Evolutionary conservation across 192 early-diverging fungal species (phyloP), one percentile per base, ranked within the genome.

Genomic region (Pilobolus umbonatus): DNA sequence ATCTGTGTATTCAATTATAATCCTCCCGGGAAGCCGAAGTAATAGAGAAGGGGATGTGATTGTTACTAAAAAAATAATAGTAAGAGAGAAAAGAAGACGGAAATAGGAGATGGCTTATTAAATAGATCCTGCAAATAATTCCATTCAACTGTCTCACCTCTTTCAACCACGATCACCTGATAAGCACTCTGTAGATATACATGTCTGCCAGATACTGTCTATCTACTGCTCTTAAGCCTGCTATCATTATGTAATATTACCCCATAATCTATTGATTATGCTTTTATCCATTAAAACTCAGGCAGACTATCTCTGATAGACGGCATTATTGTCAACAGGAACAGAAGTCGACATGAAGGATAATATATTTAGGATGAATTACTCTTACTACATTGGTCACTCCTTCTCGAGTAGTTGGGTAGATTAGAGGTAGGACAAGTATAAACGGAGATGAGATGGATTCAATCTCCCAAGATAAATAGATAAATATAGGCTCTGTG

Each of bases 1-100:
- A 17, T n/a, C 0, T 49, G 30, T 28, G 10, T 49, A 30, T 50
- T 28, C 17, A 26, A 21, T 15, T 22, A 51, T n/a, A n/a, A n/a
- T n/a, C n/a, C n/a, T n/a, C n/a, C n/a, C n/a, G n/a, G n/a, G n/a
- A 19, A n/a, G 35, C 17, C 7, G 42, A 30, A 49, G 17, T 53
- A 62, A 44, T 36, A 62, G 34, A 60, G 34, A 15, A 45, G 22
- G 47, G 31, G 31, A 29, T 28, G 6, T 12, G 31, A 42, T n/a
- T n/a, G n/a, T n/a, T n/a, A n/a, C n/a, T n/a, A 60, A 47, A 47
- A 60, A 29, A 49, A 53, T 2, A 54, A 62, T 15, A 54, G 49
- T 8, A 45, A 45, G 25, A 48, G 12, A 48, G 31, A 49, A 29
- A 19, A 51, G 28, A 32, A 53, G 32, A 35, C 17, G 15, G 51